Evolutionary conservation across 2,329 filamentous ascomycete species (phyloP).

Genomic region (Arthrobotrys musiformis): DNA sequence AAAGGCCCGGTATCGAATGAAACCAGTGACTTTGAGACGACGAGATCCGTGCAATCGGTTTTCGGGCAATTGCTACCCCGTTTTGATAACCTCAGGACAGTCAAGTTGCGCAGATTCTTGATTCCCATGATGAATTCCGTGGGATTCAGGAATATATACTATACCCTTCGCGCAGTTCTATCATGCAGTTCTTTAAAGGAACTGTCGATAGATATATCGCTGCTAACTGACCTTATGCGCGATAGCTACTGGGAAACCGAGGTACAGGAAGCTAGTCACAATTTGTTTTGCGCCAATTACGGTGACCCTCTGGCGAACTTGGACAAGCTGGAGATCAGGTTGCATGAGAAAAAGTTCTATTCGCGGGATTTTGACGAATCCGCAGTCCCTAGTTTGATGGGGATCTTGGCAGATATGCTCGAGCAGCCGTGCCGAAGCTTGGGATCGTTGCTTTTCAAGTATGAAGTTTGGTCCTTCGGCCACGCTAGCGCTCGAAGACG

Average conservation of each 20-base stretch:
- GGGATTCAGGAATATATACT: background rate
- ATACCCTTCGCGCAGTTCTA: background rate
- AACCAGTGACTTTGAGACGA: background rate
- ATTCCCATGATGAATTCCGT: background rate
- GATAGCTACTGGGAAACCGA: background rate
- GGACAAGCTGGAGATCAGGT: background rate
- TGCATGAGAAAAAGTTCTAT: background rate
- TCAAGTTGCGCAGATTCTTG: background rate
- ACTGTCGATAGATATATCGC: background rate
- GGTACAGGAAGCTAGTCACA: background rate
- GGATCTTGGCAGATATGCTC: background rate
- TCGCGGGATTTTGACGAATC: background rate
- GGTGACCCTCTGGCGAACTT: background rate
- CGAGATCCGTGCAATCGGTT: background rate
- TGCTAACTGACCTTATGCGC: background rate
- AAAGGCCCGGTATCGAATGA: background rate
- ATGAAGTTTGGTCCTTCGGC: background rate
- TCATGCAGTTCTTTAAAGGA: background rate
- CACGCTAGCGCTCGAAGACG: background rate
- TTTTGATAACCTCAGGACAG: background rate
- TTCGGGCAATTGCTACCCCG: background rate
- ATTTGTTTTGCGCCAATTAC: too few relatives aligned
- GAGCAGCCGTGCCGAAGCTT: background rate
- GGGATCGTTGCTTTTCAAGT: background rate
- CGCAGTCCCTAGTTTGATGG: background rate